Evolutionary conservation across 768 basidiomycete species (phyloP).

Genomic region (Xanthoconium purpureum): DNA sequence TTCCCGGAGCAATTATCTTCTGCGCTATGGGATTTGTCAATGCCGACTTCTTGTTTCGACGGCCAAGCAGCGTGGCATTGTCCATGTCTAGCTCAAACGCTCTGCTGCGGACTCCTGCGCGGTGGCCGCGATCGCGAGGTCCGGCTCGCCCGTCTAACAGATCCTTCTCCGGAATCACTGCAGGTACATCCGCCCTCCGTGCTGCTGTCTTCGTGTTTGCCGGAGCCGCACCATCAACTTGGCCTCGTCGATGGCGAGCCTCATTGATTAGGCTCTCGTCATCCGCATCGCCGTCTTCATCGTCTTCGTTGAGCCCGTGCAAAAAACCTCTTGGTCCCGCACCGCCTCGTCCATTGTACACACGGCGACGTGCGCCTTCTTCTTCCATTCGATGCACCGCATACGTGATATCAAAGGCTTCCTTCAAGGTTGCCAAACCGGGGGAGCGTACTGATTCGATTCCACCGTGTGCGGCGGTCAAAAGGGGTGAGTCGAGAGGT

Average conservation of each 20-base stretch:
- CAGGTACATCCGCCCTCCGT: conserved; percentile 8
- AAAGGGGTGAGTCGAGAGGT: conserved; percentile 83
- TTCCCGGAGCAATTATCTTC: conserved; percentile 23
- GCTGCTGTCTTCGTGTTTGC: conserved; percentile 10
- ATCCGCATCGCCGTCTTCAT: conserved; percentile 63
- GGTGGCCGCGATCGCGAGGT: conserved; percentile 54
- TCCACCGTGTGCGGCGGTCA: conserved; percentile 75
- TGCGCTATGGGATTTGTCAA: conserved; percentile 36
- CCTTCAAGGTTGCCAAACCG: conserved; percentile 88
- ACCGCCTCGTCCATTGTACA: conserved; percentile 75
- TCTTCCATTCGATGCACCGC: conserved; percentile 99
- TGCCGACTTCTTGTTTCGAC: conserved; percentile 49
- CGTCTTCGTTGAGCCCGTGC: conserved; percentile 88
- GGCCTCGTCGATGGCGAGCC: conserved; percentile 38
- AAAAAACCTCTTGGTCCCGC: conserved; percentile 78
- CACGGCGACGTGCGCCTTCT: conserved; percentile 85
- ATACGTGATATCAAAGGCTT: conserved; percentile 98
- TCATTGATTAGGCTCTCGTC: conserved; percentile 50
- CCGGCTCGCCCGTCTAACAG: conserved; percentile 67
- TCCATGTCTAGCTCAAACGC: conserved; percentile 86
- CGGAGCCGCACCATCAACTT: conserved; percentile 20
- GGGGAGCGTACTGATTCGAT: conserved; percentile 81
- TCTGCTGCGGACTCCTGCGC: conserved; percentile 23
- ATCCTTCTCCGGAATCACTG: conserved; percentile 17
- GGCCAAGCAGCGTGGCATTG: conserved; percentile 80